Base-by-base conservation (phyloP, 2,329 filamentous ascomycete genomes). In the Bimuria novae-zelandiae region DNA sequence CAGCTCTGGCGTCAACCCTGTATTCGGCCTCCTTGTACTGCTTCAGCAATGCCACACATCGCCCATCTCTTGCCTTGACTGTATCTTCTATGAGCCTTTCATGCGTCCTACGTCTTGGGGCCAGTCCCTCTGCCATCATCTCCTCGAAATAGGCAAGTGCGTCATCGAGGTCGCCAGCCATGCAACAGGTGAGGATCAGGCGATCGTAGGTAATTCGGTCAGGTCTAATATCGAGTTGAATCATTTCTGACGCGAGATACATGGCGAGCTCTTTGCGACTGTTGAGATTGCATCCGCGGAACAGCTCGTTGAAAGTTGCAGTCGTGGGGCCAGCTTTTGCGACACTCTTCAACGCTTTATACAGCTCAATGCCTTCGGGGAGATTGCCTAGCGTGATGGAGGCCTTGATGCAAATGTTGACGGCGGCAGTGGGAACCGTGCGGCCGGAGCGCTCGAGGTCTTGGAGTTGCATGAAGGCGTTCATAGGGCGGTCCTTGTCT, bases 211-310 rank as follows among this genome's bases (percentile, higher is more conserved):
- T 88, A 16, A 80, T 59, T n/a, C 72, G 65, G 54, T 85, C 78
- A 0, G 86, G 84, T 14, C 75, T 62, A 23, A 88, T 71, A 7
- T 75, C 75, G 7, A 85, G 72, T 8, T 80, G 76, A 5, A 80
- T 75, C 80, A 89, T 86, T 63, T 89, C 86, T 14, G 80, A 77
- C 8, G 84, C 80, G 1, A 88, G 71, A 63, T 85, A 87, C 71
- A 85, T 84, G 39, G 84, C 84, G 5, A 81, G 73, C 32, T 82
- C 76, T 52, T 83, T 82, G 51, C 80, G 77, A 6, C 55, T 61
- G 25, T 53, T 52, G 5, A 57, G 65, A 46, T 72, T 70, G 57
- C 81, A 84, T 53, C 79, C 80, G 39, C 74, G 73, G 50, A 87
- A 76, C 7, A 89, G 75, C 4, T 79, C 68, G 60, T 89, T 88